Base-by-base conservation (phyloP, 345 rosid genomes). In the Eutrema japonicum region DNA sequence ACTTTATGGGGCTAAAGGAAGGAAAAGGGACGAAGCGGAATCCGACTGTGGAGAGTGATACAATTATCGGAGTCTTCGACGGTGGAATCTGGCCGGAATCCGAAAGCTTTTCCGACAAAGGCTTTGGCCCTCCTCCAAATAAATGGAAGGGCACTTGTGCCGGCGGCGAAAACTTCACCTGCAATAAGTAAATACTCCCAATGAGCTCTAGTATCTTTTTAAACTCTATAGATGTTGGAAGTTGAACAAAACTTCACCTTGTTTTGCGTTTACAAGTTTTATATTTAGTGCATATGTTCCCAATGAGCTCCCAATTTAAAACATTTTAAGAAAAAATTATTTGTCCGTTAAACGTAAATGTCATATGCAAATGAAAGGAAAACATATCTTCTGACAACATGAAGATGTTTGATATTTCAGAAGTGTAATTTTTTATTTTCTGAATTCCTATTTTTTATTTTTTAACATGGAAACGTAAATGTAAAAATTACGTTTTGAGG, bases 71-170 rank as follows among this genome's bases (percentile, higher is more conserved):
- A n/a, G 69, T 83, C 0, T 0, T 83, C 10, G 88, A 81, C 60
- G 27, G 26, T 18, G 86, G 88, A 14, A 74, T 85, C 48, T 76
- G 80, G 77, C 92, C 83, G 1, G 88, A 85, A 75, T 82, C 82
- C 0, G 64, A 73, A 4, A 83, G 86, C 57, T 87, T 87, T n/a
- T 57, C 33, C n/a, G 85, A 78, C 50, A 47, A 72, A 70, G 86
- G 85, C 18, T 84, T 84, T 41, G 78, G 89, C 64, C 84, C 84
- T 62, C 78, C 84, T 29, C 88, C 86, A 3, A 47, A 68, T 49
- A 82, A 80, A 43, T 85, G 88, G 89, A 84, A 80, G 51, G 88
- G 87, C 3, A 66, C 2, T 36, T 85, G 87, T 43, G 12, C 51
- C 7, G 79, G 84, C 3, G 82, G 82, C 38, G 0, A 40, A 27